These are phyloP conservation scores for Phyllosticta capitalensis DNA, from an alignment of 2,329 filamentous ascomycete genomes.

Conservation along the genomic window DNA sequence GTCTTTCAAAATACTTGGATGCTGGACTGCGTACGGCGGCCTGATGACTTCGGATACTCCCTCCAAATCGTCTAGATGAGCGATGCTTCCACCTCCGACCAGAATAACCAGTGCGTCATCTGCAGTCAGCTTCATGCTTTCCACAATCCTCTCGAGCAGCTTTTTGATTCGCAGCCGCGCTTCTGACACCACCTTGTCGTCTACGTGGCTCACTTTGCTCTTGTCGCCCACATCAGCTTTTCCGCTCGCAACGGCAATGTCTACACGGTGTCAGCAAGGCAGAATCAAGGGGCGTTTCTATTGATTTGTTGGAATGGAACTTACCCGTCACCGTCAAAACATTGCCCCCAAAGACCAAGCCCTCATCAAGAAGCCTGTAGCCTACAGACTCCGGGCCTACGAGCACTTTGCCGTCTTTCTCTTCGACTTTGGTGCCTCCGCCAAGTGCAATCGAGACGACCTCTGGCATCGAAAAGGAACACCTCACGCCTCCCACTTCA, in stretches of 20 bases:
- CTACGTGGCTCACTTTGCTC: neutral
- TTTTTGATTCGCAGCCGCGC: constrained; percentile 32
- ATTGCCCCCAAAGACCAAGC: constrained; percentile 44
- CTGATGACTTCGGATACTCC: constrained; percentile 29
- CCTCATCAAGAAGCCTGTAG: constrained; percentile 40
- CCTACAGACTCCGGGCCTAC: constrained; percentile 52
- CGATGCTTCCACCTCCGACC: constrained; percentile 48
- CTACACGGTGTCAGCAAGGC: constrained; percentile 35
- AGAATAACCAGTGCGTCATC: constrained; percentile 44
- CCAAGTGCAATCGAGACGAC: constrained; percentile 48
- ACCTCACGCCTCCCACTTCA: constrained; percentile 50
- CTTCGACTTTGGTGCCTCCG: constrained; percentile 38
- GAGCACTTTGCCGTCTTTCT: constrained; percentile 25
- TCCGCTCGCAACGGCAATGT: constrained; percentile 36
- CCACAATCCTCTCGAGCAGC: constrained; percentile 44
- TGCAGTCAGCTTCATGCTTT: constrained; percentile 48
- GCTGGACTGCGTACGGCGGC: constrained; percentile 35
- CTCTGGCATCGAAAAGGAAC: constrained; percentile 36
- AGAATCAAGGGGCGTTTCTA: neutral
- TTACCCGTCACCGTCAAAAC: constrained; percentile 39
- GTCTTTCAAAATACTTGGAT: constrained; percentile 40
- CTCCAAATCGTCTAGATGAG: constrained; percentile 17
- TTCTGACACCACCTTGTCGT: constrained; percentile 14
- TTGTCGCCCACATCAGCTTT: constrained; percentile 20
- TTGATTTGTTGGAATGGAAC: neutral